These are phyloP conservation scores for Delitschia confertaspora DNA, from an alignment of 495 filamentous ascomycete species.

Conservation along the genomic window DNA sequence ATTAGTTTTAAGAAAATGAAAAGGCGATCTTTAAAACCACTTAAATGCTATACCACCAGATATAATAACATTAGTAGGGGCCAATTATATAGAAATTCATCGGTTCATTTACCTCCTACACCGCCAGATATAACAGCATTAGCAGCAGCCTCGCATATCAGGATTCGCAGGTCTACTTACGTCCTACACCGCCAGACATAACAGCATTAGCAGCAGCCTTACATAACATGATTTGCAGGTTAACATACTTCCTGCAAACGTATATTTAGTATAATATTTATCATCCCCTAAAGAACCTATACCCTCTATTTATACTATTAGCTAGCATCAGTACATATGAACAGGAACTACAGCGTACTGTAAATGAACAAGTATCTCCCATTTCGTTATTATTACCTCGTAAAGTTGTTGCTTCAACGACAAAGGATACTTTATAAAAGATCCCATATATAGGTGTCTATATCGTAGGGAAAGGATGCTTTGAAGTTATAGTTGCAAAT, in stretches of 20 bases:
- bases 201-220: conserved; percentile 10
- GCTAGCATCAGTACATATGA: not conserved
- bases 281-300: not conserved
- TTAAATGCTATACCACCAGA: conserved; percentile 4
- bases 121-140: conserved; percentile 4
- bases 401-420: too few relatives aligned
- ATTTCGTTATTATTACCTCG: too few relatives aligned
- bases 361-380: not conserved
- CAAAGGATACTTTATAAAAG: too few relatives aligned
- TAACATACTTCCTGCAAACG: conserved; percentile 4
- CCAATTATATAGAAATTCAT: not conserved
- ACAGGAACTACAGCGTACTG: not conserved
- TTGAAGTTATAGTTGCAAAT: not conserved
- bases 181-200: conserved; percentile 5
- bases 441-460: too few relatives aligned
- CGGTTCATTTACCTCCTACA: conserved; percentile 8
- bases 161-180: conserved; percentile 8
- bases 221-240: conserved; percentile 5
- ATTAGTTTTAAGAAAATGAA: conserved; percentile 1
- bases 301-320: not conserved
- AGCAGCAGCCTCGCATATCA: conserved; percentile 8
- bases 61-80: conserved; percentile 1
- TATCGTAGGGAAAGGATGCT: too few relatives aligned
- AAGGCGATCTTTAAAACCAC: not conserved
- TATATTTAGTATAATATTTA: conserved; percentile 1